These are phyloP conservation scores for Jatropha podagrica DNA, from an alignment of 441 rosid species.

Conservation along the genomic window DNA sequence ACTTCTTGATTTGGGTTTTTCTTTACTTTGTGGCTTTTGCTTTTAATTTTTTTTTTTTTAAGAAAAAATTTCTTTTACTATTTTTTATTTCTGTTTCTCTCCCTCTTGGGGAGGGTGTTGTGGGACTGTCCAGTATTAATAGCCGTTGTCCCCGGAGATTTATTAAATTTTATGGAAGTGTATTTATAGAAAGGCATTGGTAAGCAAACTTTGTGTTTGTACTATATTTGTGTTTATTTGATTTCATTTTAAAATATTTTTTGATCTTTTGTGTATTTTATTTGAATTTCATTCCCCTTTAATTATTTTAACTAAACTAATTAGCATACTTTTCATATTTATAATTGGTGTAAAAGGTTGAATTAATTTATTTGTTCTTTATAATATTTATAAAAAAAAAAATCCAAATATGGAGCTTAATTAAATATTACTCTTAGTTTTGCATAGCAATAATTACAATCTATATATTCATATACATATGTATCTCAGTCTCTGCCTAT, in stretches of 20 bases:
- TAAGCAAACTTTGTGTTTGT: slow-evolving; percentile 21
- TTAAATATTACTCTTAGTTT: too few species aligned
- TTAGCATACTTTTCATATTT: too few species aligned
- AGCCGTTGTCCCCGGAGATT: slow-evolving; percentile 66
- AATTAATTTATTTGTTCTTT: too few species aligned
- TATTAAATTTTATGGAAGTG: slow-evolving; percentile 28
- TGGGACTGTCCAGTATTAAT: slow-evolving; percentile 68
- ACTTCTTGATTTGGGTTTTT: slow-evolving; percentile 31
- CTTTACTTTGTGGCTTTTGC: slow-evolving; percentile 25
- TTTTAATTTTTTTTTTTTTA: slow-evolving; percentile 2
- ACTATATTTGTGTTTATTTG: not conserved
- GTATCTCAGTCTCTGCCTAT: too few species aligned
- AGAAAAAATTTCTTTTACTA: too few species aligned
- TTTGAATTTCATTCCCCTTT: not conserved
- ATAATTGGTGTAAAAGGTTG: too few species aligned
- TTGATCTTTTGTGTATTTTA: not conserved
- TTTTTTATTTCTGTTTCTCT: not conserved
- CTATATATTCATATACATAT: too few species aligned
- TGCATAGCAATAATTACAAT: too few species aligned
- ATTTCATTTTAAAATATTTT: not conserved
- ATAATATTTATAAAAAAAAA: too few species aligned
- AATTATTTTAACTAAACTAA: too few species aligned
- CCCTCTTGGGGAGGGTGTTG: slow-evolving; percentile 48
- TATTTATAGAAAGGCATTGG: slow-evolving; percentile 18
- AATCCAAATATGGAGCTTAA: too few species aligned